phyloP scores from a whole-genome alignment of 495 filamentous ascomycete species.

The Niebla homalea region DNA sequence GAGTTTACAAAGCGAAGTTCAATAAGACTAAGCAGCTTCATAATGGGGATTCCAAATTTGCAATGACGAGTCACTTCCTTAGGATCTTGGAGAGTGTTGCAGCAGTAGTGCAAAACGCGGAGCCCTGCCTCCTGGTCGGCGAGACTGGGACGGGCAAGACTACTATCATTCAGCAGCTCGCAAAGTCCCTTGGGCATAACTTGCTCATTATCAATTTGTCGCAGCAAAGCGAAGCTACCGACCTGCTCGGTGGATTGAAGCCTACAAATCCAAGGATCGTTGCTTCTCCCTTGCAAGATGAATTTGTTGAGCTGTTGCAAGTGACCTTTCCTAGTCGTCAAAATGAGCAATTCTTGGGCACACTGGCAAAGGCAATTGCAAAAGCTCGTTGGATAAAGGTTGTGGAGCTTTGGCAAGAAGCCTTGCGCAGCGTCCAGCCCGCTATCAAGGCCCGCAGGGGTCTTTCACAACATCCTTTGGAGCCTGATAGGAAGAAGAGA shows the following conservation, averaged over 20 bases:
- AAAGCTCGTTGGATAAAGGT: slow-evolving; percentile 74
- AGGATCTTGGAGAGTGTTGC: slow-evolving; percentile 73
- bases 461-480: slow-evolving; percentile 25
- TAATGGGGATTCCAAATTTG: slow-evolving; percentile 34
- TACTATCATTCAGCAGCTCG: slow-evolving; percentile 83
- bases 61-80: slow-evolving; percentile 57
- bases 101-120: slow-evolving; percentile 63
- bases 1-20: slow-evolving; percentile 26
- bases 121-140: slow-evolving; percentile 85
- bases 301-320: slow-evolving; percentile 80
- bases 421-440: slow-evolving; percentile 67
- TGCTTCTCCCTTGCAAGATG: slow-evolving; percentile 79
- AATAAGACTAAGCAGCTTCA: slow-evolving; percentile 24
- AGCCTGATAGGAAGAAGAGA: slow-evolving; percentile 66
- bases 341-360: slow-evolving; percentile 74
- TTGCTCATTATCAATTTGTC: slow-evolving; percentile 87
- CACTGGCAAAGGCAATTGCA: slow-evolving; percentile 61
- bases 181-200: slow-evolving; percentile 64
- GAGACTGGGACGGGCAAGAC: slow-evolving; percentile 99
- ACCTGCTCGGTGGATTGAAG: slow-evolving; percentile 91
- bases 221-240: slow-evolving; percentile 90
- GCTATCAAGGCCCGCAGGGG: slow-evolving; percentile 40
- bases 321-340: slow-evolving; percentile 72
- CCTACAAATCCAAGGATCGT: slow-evolving; percentile 81
- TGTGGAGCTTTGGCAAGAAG: slow-evolving; percentile 77